Conservation (phyloP, 2,329 filamentous ascomycete species). For the Rhynchosporium secalis region DNA sequence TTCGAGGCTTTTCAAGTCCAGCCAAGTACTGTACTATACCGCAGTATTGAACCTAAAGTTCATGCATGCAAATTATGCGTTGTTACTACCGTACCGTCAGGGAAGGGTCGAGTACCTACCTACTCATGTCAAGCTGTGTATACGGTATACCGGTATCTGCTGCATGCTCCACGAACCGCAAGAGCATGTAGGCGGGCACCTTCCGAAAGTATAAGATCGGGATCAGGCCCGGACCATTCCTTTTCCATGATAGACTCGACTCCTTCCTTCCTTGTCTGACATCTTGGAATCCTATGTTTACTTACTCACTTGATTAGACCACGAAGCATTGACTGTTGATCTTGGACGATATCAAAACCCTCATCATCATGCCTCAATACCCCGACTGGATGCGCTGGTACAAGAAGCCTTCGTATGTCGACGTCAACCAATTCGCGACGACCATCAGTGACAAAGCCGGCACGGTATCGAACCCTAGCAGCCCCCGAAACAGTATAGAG, state of each 20-base stretch:
- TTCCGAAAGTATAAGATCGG: conserved; percentile 12
- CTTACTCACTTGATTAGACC: neutral
- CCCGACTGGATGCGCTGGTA: conserved; percentile 47
- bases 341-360: neutral
- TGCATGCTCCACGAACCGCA: neutral
- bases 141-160: no score
- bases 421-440: conserved; percentile 48
- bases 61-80: neutral
- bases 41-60: neutral
- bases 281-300: neutral
- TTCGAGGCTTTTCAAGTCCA: neutral
- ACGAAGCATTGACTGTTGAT: neutral
- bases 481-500: conserved; percentile 40
- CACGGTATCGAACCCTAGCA: conserved; percentile 7
- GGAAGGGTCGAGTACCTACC: neutral
- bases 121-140: neutral
- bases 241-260: neutral
- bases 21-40: neutral
- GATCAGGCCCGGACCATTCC: conserved; percentile 2
- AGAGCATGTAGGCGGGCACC: neutral
- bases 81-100: neutral
- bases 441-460: conserved; percentile 37
- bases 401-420: conserved; percentile 51
- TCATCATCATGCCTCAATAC: conserved; percentile 1
- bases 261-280: neutral